Evolutionary conservation across 75 land plant genomes (phyloP).

Genomic region (Larix kaempferi): DNA sequence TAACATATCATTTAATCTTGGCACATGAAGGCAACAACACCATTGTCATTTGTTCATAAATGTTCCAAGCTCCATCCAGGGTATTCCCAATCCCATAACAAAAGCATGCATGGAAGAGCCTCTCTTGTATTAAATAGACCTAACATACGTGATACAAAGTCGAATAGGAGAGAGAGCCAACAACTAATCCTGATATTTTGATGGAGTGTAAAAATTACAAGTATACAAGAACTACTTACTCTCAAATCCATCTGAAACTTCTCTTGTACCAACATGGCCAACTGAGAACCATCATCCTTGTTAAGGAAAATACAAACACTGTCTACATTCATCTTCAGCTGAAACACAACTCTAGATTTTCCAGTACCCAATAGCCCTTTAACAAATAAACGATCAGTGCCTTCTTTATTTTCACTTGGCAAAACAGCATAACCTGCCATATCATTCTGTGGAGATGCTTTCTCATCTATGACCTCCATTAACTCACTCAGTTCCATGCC

Average conservation of each 20-base stretch:
- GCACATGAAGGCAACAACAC: no score
- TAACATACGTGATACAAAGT: neutral
- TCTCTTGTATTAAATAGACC: no score
- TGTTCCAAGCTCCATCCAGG: no score
- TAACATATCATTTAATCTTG: no score
- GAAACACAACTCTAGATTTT: conserved; percentile 82
- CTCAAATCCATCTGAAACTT: conserved; percentile 86
- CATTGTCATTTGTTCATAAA: no score
- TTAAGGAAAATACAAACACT: conserved; percentile 82
- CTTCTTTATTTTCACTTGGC: conserved; percentile 19
- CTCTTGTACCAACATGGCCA: conserved; percentile 96
- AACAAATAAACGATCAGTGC: conserved; percentile 41
- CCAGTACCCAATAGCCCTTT: conserved; percentile 93
- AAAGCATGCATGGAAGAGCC: no score
- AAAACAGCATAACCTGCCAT: conserved; percentile 6
- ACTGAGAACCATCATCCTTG: conserved; percentile 88
- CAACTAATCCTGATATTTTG: neutral
- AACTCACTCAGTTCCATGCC: conserved; percentile 77
- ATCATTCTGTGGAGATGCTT: neutral
- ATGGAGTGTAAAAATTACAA: neutral
- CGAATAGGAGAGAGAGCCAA: neutral
- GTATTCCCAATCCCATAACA: no score
- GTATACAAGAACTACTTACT: conserved; percentile 30
- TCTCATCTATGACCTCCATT: conserved; percentile 16
- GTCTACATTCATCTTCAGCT: conserved; percentile 80